Conservation (phyloP, 208 protist species). For the Trypanosoma lewisi region DNA sequence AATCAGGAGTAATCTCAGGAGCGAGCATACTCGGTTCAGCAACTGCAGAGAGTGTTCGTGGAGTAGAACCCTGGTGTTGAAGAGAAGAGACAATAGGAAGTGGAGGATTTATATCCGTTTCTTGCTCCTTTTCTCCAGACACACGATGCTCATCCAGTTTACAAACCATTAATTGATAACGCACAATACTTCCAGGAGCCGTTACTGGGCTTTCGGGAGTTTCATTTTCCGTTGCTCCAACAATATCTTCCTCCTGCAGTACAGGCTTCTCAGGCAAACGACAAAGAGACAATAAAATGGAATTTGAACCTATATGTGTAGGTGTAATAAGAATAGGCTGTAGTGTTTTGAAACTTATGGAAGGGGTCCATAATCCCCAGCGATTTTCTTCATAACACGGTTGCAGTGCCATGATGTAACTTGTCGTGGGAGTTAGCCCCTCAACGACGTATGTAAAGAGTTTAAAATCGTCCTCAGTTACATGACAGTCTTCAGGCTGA, state of each 20-base stretch:
- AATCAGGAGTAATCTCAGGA: neutral
- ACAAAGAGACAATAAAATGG: constrained; percentile 42
- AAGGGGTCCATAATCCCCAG: constrained; percentile 82
- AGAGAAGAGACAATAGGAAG: no score
- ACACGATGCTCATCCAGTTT: constrained; percentile 29
- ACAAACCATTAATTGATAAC: constrained; percentile 49
- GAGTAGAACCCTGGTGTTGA: neutral
- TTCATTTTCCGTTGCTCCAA: neutral
- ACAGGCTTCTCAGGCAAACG: constrained; percentile 12
- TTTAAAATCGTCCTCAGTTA: constrained; percentile 26
- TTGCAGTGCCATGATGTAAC: constrained; percentile 86
- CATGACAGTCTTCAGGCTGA: constrained; percentile 18
- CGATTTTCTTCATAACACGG: constrained; percentile 71
- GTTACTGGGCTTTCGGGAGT: constrained; percentile 3
- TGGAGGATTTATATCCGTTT: neutral
- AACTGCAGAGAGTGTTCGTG: neutral
- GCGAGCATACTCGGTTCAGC: neutral
- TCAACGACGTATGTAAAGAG: constrained; percentile 47
- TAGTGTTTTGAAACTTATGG: constrained; percentile 66
- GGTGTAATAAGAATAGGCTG: constrained; percentile 41
- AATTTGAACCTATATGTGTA: constrained; percentile 28
- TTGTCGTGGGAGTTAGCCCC: constrained; percentile 55
- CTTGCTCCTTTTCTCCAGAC: neutral
- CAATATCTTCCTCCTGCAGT: neutral
- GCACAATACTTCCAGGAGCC: constrained; percentile 27